Evolutionary conservation across 1,284 basidiomycete genomes (phyloP), one percentile per base, ranked within the genome.

Genomic region (Malassezia sp.): DNA sequence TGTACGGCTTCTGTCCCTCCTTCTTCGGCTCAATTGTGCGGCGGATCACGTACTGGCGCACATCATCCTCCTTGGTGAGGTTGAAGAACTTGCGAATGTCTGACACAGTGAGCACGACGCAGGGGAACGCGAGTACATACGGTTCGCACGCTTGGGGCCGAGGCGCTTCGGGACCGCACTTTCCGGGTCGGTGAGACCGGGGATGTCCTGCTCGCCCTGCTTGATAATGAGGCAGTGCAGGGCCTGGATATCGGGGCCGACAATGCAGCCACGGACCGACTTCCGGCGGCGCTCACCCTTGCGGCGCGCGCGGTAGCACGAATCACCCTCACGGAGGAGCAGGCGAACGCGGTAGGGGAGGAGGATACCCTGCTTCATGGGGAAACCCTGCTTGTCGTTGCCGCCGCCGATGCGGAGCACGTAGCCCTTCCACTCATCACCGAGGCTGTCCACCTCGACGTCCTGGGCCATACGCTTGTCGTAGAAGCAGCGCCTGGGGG

Each of bases 281-380:
- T 96, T 96, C 79, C 91, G 85, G 78, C 85, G 89, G 76, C 91
- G 86, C 78, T 97, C 89, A 72, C 91, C 91, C 47, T 78, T 76
- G 72, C 90, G 85, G 72, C 90, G 87, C 62, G 78, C 74, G 67
- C 91, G 87, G 80, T 88, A 96, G 81, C 91, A 96, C 29, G 89
- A 93, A 80, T 95, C 88, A 55, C 89, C 89, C 73, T 89, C 85
- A 61, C 84, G 73, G 71, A 97, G 85, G 68, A 96, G 84, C 59
- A 97, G 84, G 56, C 82, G 79, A 67, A 91, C 87, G 80, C 91
- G 89, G 77, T 88, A 74, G 60, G 87, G 86, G 66, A 90, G 79
- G 59, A 97, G 83, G 68, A 96, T 85, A 79, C 90, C 91, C 77
- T 96, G 91, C 78, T 96, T 96, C 89, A 95, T 95, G 45, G 89